Conservation (phyloP, 352 stramenopile species). For the Phytopythium montanum region DNA sequence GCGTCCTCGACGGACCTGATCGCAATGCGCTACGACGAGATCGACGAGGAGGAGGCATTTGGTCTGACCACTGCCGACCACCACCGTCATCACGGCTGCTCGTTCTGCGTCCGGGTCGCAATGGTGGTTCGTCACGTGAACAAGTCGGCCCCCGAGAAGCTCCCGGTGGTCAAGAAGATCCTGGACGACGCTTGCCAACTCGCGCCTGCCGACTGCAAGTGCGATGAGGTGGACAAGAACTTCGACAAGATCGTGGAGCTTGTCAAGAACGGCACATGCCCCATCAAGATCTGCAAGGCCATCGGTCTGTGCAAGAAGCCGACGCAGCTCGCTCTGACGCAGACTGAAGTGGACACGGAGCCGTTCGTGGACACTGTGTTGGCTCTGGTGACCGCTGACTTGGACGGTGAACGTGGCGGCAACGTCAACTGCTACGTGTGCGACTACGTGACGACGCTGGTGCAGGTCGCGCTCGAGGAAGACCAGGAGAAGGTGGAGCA, state of each 20-base stretch:
- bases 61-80: neutral
- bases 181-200: constrained; percentile 26
- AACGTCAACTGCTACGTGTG: constrained; percentile 47
- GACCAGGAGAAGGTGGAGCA: constrained; percentile 22
- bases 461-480: constrained; percentile 26
- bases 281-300: constrained; percentile 28
- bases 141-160: constrained; percentile 15
- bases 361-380: constrained; percentile 13
- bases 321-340: neutral
- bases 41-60: neutral
- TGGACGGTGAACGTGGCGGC: constrained; percentile 1
- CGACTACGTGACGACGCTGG: constrained; percentile 29
- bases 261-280: constrained; percentile 28
- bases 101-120: constrained; percentile 33
- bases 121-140: constrained; percentile 22
- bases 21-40: neutral
- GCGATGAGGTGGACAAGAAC: constrained; percentile 22
- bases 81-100: constrained; percentile 22
- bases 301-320: constrained; percentile 26
- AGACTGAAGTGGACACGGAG: constrained; percentile 7
- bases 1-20: constrained; percentile 1
- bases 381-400: constrained; percentile 8
- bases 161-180: constrained; percentile 21
- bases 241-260: constrained; percentile 44
- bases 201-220: constrained; percentile 24